Conservation (phyloP, 345 rosid species). For the Hibiscus tridactylites region DNA sequence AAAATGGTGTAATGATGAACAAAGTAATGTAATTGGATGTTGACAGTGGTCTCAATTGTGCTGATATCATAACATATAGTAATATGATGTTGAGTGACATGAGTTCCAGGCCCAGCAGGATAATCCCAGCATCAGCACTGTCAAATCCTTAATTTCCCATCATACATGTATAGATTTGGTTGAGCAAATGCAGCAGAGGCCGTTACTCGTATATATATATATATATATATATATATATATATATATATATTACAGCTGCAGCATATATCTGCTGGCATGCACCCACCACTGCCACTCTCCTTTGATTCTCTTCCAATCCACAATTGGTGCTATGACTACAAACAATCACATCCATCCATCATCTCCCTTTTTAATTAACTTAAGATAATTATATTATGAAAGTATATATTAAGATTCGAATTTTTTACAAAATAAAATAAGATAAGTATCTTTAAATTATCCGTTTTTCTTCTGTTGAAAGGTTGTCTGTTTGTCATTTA, state of each 20-base stretch:
- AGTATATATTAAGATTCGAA: no score
- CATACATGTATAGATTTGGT: background rate
- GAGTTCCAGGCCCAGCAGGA: background rate
- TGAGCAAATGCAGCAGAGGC: background rate
- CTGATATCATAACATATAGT: background rate
- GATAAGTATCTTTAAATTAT: no score
- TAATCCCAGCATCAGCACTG: slow-evolving; percentile 8
- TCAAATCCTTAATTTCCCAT: background rate
- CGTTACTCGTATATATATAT: background rate
- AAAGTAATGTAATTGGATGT: no score
- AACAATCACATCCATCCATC: slow-evolving; percentile 7
- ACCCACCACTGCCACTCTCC: slow-evolving; percentile 7
- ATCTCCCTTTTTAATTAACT: background rate
- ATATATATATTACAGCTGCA: background rate
- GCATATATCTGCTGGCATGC: slow-evolving; percentile 12
- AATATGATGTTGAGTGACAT: background rate
- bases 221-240: background rate
- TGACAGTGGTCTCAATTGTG: background rate
- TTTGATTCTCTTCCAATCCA: background rate
- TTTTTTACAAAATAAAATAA: no score
- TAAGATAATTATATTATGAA: no score
- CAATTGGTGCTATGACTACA: slow-evolving; percentile 19
- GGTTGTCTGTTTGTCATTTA: no score
- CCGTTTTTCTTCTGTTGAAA: no score
- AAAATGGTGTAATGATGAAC: no score